Evolutionary conservation across 148 eudicot genomes (phyloP).

Genomic region (Rhododendron ferrugineum): DNA sequence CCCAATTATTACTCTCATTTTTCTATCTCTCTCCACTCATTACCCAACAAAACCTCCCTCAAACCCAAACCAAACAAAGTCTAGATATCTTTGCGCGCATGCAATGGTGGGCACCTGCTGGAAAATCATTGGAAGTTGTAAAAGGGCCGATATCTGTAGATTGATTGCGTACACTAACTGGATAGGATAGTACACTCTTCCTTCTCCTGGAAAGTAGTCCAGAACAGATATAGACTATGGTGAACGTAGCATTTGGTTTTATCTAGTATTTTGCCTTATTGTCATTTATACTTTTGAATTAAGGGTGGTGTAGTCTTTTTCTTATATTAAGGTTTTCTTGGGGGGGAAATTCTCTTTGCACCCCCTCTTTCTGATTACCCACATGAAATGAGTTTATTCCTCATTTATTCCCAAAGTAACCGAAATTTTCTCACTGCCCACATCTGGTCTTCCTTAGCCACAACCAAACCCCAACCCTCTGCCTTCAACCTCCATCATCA

Average conservation of each 20-base stretch:
- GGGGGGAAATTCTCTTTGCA: neutral
- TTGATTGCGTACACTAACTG: neutral
- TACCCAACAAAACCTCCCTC: too few species aligned
- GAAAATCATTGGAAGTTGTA: neutral
- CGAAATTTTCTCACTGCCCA: neutral
- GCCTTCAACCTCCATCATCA: neutral
- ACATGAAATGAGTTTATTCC: neutral
- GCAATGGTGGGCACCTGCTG: neutral
- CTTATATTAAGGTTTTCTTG: neutral
- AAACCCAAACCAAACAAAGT: too few species aligned
- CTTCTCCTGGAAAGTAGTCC: neutral
- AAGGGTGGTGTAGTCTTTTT: neutral
- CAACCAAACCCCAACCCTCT: neutral
- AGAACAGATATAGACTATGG: neutral
- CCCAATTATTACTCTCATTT: too few species aligned
- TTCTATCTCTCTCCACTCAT: too few species aligned
- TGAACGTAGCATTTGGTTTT: neutral
- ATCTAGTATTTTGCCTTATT: neutral
- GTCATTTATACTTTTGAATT: neutral
- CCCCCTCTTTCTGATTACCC: neutral
- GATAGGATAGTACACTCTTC: neutral
- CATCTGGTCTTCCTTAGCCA: neutral
- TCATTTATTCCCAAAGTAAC: neutral
- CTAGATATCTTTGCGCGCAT: neutral
- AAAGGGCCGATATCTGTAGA: neutral